Evolutionary conservation across 1,284 basidiomycete genomes (phyloP), one percentile per base, ranked within the genome.

Genomic region (Irpex lacteus): DNA sequence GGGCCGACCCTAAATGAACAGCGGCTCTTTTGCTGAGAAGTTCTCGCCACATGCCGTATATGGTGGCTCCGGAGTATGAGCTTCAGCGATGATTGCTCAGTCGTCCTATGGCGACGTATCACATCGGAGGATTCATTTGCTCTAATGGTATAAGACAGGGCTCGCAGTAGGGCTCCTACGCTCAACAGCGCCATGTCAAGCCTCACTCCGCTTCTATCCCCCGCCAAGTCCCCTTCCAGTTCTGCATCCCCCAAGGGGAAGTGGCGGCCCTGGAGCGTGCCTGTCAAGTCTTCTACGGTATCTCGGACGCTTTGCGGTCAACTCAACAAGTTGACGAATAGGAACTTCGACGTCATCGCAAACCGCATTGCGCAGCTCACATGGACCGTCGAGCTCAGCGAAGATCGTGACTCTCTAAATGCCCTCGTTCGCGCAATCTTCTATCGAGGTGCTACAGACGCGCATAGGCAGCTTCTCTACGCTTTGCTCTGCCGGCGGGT

Each of bases 201-300:
- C 26, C 36, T 37, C 18, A 44, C 52, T 15, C 55, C 36, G 37
- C 37, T 50, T 49, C 44, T 38, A 36, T 47, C 61, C 58, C 40
- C 67, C 36, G 62, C 68, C 4, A 61, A 62, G 21, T 61, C 63
- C 1, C 55, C 66, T 71, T 71, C 67, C 68, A 72, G 37, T 61
- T 38, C 62, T 37, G 21, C 61, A 65, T 60, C 26, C 40, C 61
- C 2, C 63, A 64, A 5, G 61, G 34, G 15, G 9, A 40, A 59
- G 19, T 75, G 74, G 74, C 69, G 65, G 37, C 66, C 72, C 1
- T 72, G 72, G 71, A 74, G 71, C 57, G 61, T 70, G 13, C 69
- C 69, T 3, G 40, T 70, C 53, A 64, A 72, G 58, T 15, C 34
- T 32, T 11, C 36, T 4, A 32, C 37, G 13, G 58, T 69, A 26